Evolutionary conservation across 2,329 filamentous ascomycete species (phyloP).

Genomic region (Paracorniculantispora psalliotae): DNA sequence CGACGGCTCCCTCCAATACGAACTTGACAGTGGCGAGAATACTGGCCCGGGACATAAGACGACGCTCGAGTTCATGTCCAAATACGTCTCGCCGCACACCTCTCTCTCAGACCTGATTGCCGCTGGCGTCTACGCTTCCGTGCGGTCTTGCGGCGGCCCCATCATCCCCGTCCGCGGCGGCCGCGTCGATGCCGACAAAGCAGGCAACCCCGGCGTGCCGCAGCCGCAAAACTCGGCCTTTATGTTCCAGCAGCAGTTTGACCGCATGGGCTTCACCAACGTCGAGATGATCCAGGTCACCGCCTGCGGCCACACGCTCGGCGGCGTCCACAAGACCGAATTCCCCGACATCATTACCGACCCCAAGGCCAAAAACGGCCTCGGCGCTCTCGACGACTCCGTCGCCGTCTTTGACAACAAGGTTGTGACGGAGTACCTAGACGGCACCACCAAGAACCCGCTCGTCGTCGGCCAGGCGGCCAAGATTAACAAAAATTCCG

Average conservation of each 20-base stretch:
- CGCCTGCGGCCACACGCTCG: conserved; percentile 58
- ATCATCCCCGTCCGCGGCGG: conserved; percentile 49
- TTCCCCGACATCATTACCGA: conserved; percentile 49
- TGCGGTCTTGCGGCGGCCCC: conserved; percentile 55
- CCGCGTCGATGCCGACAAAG: conserved; percentile 47
- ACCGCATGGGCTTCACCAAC: conserved; percentile 51
- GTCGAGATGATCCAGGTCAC: conserved; percentile 56
- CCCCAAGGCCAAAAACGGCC: conserved; percentile 38
- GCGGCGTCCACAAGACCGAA: conserved; percentile 51
- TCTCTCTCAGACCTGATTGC: conserved; percentile 55
- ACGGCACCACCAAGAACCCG: conserved; percentile 48
- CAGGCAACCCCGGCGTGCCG: conserved; percentile 47
- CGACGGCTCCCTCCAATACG: conserved; percentile 57
- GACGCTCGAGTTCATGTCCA: conserved; percentile 49
- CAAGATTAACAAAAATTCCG: conserved; percentile 42
- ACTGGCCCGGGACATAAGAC: conserved; percentile 50
- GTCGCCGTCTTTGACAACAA: conserved; percentile 49
- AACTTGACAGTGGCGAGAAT: conserved; percentile 52
- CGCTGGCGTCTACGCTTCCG: conserved; percentile 52
- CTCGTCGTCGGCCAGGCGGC: conserved; percentile 49
- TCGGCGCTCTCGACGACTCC: conserved; percentile 43
- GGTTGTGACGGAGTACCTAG: conserved; percentile 52
- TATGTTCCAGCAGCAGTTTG: conserved; percentile 51
- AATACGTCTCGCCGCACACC: conserved; percentile 46
- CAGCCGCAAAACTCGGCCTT: conserved; percentile 50